Conservation (phyloP, 352 stramenopile genomes). For the Phytophthora sansomeana region DNA sequence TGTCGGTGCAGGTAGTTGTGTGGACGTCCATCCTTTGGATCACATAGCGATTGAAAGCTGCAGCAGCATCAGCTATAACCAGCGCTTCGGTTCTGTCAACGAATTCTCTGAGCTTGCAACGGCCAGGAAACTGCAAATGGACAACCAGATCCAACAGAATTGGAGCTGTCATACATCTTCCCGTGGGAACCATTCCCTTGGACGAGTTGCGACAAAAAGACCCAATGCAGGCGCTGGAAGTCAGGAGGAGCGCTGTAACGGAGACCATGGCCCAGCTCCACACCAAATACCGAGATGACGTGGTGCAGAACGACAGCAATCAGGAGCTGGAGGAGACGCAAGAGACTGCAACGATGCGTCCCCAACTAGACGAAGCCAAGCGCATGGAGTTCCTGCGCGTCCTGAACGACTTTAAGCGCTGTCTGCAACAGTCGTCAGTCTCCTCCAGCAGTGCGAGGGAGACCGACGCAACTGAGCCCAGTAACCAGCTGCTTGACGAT, state of each 20-base stretch:
- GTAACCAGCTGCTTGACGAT: neutral
- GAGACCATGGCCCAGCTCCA: conserved; percentile 16
- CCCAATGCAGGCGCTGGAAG: conserved; percentile 11
- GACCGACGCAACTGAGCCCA: neutral
- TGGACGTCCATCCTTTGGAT: no score
- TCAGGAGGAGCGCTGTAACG: conserved; percentile 13
- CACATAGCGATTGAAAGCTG: no score
- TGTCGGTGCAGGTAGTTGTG: neutral
- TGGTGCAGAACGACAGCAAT: neutral
- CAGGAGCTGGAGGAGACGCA: neutral
- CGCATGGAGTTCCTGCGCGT: conserved; percentile 54
- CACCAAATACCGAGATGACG: conserved; percentile 6
- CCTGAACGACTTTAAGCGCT: conserved; percentile 58
- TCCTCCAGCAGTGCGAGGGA: no score
- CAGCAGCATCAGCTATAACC: no score
- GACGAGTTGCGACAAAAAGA: neutral
- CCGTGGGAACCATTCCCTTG: neutral
- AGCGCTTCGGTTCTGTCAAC: no score
- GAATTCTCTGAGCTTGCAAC: neutral
- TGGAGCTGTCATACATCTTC: no score
- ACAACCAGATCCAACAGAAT: no score
- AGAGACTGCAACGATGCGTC: neutral
- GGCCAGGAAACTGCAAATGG: no score
- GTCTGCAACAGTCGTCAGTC: conserved; percentile 30
- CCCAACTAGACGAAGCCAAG: conserved; percentile 28